Percentiles rank a stretch among this genome's conserved stretches.
Conservation (phyloP, 2,329 filamentous ascomycete species). For the Cercospora citrullina region DNA sequence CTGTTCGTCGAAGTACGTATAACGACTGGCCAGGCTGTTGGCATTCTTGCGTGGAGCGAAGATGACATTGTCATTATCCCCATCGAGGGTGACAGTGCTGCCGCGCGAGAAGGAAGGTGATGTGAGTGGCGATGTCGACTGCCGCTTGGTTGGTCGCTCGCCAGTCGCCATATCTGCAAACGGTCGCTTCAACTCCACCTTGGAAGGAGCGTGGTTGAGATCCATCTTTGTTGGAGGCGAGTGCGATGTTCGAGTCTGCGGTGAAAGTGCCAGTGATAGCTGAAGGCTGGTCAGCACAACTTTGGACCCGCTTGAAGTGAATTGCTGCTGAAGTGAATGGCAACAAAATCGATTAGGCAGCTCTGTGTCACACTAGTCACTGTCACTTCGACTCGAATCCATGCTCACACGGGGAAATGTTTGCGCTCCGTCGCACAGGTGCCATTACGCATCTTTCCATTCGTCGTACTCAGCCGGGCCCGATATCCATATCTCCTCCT, state of each 20-base stretch:
- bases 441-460: background rate
- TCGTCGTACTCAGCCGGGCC: background rate
- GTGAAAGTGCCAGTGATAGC: background rate
- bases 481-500: background rate
- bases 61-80: background rate
- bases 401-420: background rate
- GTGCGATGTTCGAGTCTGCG: background rate
- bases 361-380: background rate
- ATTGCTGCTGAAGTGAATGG: background rate
- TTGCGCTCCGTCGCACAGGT: background rate
- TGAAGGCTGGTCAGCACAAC: background rate
- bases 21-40: background rate
- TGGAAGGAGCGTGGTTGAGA: background rate
- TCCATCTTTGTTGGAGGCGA: background rate
- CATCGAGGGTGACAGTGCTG: background rate
- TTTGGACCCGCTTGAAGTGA: background rate
- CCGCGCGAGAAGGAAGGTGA: background rate
- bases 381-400: background rate
- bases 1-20: background rate
- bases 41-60: background rate
- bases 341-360: background rate
- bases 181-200: slow-evolving; percentile 6
- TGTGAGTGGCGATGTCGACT: slow-evolving; percentile 12
- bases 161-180: background rate
- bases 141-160: slow-evolving; percentile 12